Evolutionary conservation across 306 rosid species (phyloP), one percentile per base, ranked within the genome.

Genomic region (Fragaria vesca): DNA sequence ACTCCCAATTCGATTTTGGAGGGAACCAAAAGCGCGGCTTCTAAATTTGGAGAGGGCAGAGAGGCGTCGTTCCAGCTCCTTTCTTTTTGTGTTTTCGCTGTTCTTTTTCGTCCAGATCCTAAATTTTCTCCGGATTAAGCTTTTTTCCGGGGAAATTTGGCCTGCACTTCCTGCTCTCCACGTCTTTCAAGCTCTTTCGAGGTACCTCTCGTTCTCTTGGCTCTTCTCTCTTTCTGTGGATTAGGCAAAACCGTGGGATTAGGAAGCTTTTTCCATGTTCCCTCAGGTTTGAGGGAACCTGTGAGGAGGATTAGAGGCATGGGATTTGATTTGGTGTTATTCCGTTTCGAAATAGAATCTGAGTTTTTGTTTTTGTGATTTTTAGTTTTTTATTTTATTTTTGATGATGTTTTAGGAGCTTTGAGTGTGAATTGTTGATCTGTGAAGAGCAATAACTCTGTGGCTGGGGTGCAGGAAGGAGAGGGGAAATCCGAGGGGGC

Each of bases 381-480:
- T 73, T 75, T 13, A 42, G 45, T 30, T 75, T 73, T 62, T 76
- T 30, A 30, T 30, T 32, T 3, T 34, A 73, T 26, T 58, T 70
- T 77, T 12, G 24, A 7, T 65, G 5, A 36, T 36, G 40, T 79
- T 55, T 54, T 65, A 78, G 83, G 81, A 83, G 85, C 83, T 78
- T 82, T 82, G 73, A 65, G 69, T 82, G 36, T 83, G 81, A 76
- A 81, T 88, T 73, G 73, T 80, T 85, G 88, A 84, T 83, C 82
- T 61, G 71, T 32, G 76, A 81, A 81, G 81, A 77, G 71, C 77
- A 77, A 51, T 21, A 54, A 61, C 79, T 77, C 73, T 80, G 72
- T 66, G 57, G 62, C 45, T 1, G 76, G 81, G 58, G 71, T 70
- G 82, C 72, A 47, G 79, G 83, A 82, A 85, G 88, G 84, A 74